Conservation (phyloP, 192 early-diverging fungal species). For the Gryganskiella cystojenkinii region DNA sequence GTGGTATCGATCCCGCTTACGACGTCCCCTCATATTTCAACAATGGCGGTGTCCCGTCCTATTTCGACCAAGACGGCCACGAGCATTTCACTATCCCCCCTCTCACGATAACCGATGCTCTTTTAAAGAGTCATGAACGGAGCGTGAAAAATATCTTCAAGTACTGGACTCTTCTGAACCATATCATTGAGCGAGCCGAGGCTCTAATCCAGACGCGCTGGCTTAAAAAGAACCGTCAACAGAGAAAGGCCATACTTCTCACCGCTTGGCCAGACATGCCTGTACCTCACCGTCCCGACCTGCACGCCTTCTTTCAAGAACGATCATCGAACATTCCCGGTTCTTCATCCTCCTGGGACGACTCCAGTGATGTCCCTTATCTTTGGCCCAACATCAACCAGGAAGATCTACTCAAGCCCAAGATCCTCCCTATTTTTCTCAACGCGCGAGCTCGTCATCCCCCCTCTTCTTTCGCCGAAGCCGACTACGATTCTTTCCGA, state of each 20-base stretch:
- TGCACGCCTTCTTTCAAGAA: slow-evolving; percentile 30
- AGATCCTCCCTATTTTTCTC: slow-evolving; percentile 40
- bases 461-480: slow-evolving; percentile 31
- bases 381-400: slow-evolving; percentile 43
- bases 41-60: no score
- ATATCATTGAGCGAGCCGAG: slow-evolving; percentile 24
- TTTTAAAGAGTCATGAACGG: no score
- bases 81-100: no score
- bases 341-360: no score
- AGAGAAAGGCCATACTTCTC: slow-evolving; percentile 29
- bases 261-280: slow-evolving; percentile 36
- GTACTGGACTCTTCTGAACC: slow-evolving; percentile 39
- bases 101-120: no score
- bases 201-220: slow-evolving; percentile 30
- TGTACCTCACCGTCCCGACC: slow-evolving; percentile 31
- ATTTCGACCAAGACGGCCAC: no score
- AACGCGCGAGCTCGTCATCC: slow-evolving; percentile 34
- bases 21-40: no score
- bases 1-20: no score
- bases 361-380: no score
- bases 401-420: slow-evolving; percentile 42
- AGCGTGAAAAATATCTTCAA: slow-evolving; percentile 35
- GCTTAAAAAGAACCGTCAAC: slow-evolving; percentile 33
- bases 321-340: no score
- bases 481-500: slow-evolving; percentile 29